Evolutionary conservation across 805 yeast genomes (phyloP).

Genomic region (Yarrowia sp.): DNA sequence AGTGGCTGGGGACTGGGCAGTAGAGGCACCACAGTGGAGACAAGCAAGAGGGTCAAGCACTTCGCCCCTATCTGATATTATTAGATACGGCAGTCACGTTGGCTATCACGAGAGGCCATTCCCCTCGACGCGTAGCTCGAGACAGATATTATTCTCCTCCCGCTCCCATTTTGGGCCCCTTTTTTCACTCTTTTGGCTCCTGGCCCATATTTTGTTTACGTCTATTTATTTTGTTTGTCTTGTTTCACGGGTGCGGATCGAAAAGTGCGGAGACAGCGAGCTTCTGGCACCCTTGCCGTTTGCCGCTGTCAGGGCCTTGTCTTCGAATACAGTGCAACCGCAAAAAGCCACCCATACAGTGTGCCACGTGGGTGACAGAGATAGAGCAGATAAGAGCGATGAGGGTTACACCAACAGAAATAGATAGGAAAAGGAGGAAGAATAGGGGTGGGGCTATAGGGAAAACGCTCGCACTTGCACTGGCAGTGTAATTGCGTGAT

Average conservation of each 20-base stretch:
- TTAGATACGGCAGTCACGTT: background rate
- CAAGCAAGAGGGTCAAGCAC: too few relatives aligned
- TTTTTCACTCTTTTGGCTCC: constrained; percentile 7
- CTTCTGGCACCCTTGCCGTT: background rate
- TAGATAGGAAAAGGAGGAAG: too few relatives aligned
- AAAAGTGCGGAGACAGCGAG: constrained; percentile 8
- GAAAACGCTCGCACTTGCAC: too few relatives aligned
- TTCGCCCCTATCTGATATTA: too few relatives aligned
- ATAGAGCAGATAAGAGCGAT: background rate
- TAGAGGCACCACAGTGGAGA: too few relatives aligned
- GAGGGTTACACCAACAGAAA: too few relatives aligned
- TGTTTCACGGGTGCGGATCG: constrained; percentile 34
- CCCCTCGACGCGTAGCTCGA: too few relatives aligned
- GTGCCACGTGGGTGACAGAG: constrained; percentile 22
- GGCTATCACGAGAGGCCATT: too few relatives aligned
- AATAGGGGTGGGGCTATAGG: too few relatives aligned
- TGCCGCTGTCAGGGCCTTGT: background rate
- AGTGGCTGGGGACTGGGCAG: too few relatives aligned
- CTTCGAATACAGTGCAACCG: constrained; percentile 6
- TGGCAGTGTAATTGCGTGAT: too few relatives aligned
- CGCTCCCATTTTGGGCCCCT: constrained; percentile 9
- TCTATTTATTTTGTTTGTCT: constrained; percentile 12
- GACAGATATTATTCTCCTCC: background rate
- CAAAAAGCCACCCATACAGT: constrained; percentile 9
- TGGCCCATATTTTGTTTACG: constrained; percentile 10